Conservation (phyloP, 768 basidiomycete genomes). For the Tricholomella constricta region DNA sequence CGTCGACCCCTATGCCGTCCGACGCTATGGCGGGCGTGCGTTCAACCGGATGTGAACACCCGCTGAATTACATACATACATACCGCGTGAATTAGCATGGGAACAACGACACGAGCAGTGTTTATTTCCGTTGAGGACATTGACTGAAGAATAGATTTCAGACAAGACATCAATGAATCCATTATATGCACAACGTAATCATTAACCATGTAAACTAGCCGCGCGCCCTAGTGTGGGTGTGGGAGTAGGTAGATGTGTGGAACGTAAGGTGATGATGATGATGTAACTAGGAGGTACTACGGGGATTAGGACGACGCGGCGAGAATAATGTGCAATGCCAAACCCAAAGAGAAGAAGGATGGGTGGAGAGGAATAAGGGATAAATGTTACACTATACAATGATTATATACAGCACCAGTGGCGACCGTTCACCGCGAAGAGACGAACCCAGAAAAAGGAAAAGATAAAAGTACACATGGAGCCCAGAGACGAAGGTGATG, state of each 20-base stretch:
- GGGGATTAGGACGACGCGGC: constrained; percentile 13
- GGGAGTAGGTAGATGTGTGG: not conserved
- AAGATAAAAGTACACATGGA: constrained; percentile 12
- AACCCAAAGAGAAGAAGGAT: not conserved
- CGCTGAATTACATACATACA: no score
- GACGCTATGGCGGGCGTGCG: no score
- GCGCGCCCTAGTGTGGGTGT: constrained; percentile 3
- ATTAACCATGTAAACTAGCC: constrained; percentile 11
- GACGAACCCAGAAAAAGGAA: not conserved
- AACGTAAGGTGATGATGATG: not conserved
- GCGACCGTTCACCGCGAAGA: constrained; percentile 8
- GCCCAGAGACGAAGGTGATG: not conserved
- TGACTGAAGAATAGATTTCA: no score
- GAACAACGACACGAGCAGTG: no score
- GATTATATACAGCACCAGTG: constrained; percentile 17
- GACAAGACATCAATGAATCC: not conserved
- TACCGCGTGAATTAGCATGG: no score
- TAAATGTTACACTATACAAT: constrained; percentile 12
- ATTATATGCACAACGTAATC: constrained; percentile 15
- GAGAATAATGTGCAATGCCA: constrained; percentile 9
- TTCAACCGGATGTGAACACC: no score
- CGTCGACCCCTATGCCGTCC: no score
- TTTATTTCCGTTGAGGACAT: no score
- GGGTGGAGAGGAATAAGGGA: not conserved
- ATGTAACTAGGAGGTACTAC: not conserved